Percentiles rank a stretch among this genome's conserved stretches.
phyloP scores from a whole-genome alignment of 2,329 filamentous ascomycete genomes.

The Arachnomyces sp. region DNA sequence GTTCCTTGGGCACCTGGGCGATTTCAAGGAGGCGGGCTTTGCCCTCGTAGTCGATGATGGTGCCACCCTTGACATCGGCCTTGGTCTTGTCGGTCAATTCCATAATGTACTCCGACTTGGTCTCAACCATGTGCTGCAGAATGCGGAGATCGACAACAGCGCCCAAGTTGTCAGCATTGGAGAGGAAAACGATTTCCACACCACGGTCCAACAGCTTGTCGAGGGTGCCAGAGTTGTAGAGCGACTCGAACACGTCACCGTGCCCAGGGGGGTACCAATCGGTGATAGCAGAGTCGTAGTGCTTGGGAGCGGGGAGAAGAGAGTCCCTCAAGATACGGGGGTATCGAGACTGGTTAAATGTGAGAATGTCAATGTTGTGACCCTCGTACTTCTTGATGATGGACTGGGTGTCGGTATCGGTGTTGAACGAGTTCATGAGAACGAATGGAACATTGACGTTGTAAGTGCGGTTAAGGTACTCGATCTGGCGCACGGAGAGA shows the following conservation, averaged over 20 bases:
- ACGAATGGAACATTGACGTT: slow-evolving; percentile 95
- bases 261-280: slow-evolving; percentile 99
- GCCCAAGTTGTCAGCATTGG: slow-evolving; percentile 97
- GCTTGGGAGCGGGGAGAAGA: slow-evolving; percentile 88
- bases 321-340: slow-evolving; percentile 98
- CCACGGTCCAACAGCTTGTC: slow-evolving; percentile 92
- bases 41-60: slow-evolving; percentile 98
- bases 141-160: slow-evolving; percentile 97
- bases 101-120: slow-evolving; percentile 97
- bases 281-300: slow-evolving; percentile 73
- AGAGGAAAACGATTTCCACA: slow-evolving; percentile 96
- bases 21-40: slow-evolving; percentile 95
- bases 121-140: slow-evolving; percentile 98
- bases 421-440: slow-evolving; percentile 99
- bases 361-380: slow-evolving; percentile 98
- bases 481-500: slow-evolving; percentile 95
- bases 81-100: slow-evolving; percentile 99
- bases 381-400: slow-evolving; percentile 99
- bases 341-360: slow-evolving; percentile 99
- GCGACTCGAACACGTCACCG: slow-evolving; percentile 98
- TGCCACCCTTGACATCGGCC: slow-evolving; percentile 99
- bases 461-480: slow-evolving; percentile 98
- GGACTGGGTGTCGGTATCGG: slow-evolving; percentile 90
- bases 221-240: slow-evolving; percentile 97
- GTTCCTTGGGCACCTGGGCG: slow-evolving; percentile 98